These are phyloP conservation scores for Termitomyces sp. DNA, from an alignment of 768 basidiomycete species.

Conservation along the genomic window DNA sequence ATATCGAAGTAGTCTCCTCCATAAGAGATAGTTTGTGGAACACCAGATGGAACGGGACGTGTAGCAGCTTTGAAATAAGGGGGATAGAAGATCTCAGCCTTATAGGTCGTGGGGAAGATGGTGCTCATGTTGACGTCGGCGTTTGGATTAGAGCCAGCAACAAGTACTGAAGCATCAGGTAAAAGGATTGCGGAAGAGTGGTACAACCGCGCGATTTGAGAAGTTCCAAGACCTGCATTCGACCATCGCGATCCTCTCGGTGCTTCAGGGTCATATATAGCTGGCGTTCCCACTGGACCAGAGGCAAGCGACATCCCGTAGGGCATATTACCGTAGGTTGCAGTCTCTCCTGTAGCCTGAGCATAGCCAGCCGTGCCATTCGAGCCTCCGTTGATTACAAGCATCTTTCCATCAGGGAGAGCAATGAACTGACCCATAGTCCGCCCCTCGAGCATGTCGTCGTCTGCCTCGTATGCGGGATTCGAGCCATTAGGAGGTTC, in stretches of 20 bases:
- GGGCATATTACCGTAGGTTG: conserved; percentile 45
- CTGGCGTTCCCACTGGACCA: conserved; percentile 58
- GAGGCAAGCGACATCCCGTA: conserved; percentile 58
- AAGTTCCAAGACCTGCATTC: conserved; percentile 44
- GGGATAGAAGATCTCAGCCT: conserved; percentile 88
- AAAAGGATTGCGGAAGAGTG: conserved; percentile 77
- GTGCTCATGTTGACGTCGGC: conserved; percentile 66
- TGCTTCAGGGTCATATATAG: conserved; percentile 62
- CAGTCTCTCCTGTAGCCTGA: conserved; percentile 34
- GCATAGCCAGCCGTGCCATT: conserved; percentile 83
- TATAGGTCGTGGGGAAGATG: conserved; percentile 70
- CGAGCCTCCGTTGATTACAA: conserved; percentile 74
- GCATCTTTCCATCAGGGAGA: conserved; percentile 69
- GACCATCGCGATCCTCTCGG: conserved; percentile 62
- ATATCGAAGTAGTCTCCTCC: conserved; percentile 81
- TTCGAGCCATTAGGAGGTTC: conserved; percentile 67
- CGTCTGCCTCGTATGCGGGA: conserved; percentile 61
- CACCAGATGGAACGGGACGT: conserved; percentile 65
- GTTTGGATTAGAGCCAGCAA: conserved; percentile 93
- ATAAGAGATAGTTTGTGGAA: conserved; percentile 72
- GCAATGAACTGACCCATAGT: conserved; percentile 92
- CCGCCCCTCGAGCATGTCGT: conserved; percentile 65
- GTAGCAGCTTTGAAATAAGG: conserved; percentile 70
- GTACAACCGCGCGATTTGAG: conserved; percentile 66
- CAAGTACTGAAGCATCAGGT: conserved; percentile 77